Evolutionary conservation across 192 early-diverging fungal species (phyloP).

Genomic region (Coemansia sp.): DNA sequence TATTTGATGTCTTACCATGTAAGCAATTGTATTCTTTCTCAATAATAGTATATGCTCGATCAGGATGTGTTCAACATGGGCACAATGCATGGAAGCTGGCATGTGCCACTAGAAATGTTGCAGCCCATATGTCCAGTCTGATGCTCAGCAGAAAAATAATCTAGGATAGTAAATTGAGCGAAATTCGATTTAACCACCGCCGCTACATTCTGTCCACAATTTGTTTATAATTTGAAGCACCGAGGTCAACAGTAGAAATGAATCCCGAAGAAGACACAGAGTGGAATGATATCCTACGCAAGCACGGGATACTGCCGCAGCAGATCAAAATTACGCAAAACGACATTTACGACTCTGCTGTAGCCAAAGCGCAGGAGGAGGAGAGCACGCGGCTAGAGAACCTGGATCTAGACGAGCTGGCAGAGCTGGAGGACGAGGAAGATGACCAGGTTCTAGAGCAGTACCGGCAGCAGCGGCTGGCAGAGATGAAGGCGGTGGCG

Average conservation of each 20-base stretch:
- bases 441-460: constrained; percentile 79
- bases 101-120: too few species aligned
- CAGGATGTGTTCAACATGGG: too few species aligned
- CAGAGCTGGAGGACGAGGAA: constrained; percentile 89
- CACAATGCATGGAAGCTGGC: too few species aligned
- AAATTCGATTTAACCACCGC: too few species aligned
- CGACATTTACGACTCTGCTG: constrained; percentile 48
- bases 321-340: constrained; percentile 59
- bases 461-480: constrained; percentile 76
- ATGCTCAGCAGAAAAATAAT: too few species aligned
- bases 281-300: constrained; percentile 94
- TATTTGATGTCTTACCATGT: too few species aligned
- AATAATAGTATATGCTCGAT: too few species aligned
- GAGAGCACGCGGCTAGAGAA: constrained; percentile 68
- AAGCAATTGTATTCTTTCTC: too few species aligned
- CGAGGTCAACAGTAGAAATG: constrained; percentile 23
- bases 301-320: constrained; percentile 82
- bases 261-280: constrained; percentile 65
- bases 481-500: constrained; percentile 74
- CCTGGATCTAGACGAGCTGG: constrained; percentile 78
- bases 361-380: constrained; percentile 51
- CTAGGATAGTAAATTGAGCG: too few species aligned
- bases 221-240: not conserved
- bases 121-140: too few species aligned
- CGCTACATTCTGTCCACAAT: not conserved